Conservation (phyloP, 306 rosid species). For the Castanea crenata region DNA sequence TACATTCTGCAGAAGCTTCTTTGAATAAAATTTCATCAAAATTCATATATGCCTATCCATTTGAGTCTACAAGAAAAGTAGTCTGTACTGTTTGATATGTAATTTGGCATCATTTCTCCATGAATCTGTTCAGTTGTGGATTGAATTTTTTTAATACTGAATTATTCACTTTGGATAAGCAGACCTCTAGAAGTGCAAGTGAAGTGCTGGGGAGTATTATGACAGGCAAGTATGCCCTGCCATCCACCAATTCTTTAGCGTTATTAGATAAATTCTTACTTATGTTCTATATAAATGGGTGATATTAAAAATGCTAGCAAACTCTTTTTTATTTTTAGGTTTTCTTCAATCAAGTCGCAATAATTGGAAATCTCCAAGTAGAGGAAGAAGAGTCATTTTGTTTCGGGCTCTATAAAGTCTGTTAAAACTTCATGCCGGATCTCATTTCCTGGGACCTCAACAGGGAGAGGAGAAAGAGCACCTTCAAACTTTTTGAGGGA, state of each 20-base stretch:
- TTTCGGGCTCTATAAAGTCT: conserved; percentile 39
- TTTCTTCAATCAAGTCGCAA: conserved; percentile 27
- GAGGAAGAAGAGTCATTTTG: conserved; percentile 34
- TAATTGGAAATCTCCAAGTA: conserved; percentile 33
- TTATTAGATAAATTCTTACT: background rate
- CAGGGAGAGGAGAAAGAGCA: conserved; percentile 28
- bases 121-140: background rate
- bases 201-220: conserved; percentile 32
- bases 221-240: conserved; percentile 48
- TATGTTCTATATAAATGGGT: background rate
- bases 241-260: background rate
- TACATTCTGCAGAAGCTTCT: background rate
- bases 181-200: conserved; percentile 42
- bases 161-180: conserved; percentile 15
- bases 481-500: conserved; percentile 39
- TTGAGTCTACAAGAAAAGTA: background rate
- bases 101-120: background rate
- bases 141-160: background rate
- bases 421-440: conserved; percentile 52
- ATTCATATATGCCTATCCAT: background rate
- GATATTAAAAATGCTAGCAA: background rate
- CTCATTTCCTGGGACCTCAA: conserved; percentile 46
- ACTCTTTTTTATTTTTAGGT: conserved; percentile 26
- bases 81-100: background rate
- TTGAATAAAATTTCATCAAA: background rate